Evolutionary conservation across 202 grass and related monocot genomes (phyloP), one percentile per base, ranked within the genome.

Genomic region (Cymbopogon flexuosus): DNA sequence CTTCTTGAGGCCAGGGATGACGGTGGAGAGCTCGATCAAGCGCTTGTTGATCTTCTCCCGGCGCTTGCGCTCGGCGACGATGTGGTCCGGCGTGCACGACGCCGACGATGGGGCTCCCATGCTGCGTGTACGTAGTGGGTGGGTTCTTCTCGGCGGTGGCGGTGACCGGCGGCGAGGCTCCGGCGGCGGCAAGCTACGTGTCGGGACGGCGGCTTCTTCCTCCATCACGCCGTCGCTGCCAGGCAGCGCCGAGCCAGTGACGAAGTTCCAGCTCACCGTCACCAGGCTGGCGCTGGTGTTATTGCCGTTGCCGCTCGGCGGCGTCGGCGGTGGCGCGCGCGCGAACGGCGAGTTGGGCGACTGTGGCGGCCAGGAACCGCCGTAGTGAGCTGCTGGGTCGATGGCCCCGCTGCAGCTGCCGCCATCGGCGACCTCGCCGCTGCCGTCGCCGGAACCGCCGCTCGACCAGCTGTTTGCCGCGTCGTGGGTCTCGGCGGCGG

Each of bases 1-100:
- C 90, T 97, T 97, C 30, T 91, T 93, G 24, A 93, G 88, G 49
- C 65, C 80, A 2, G 93, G 93, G 69, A 97, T 93, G 61, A 93
- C 46, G 10, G 88, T 83, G 27, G 93, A 93, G 69, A 93, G 90
- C 81, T 91, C 93, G 69, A 97, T 84, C 66, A 91, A 89, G 1
- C 79, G 84, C 57, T 87, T 71, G 61, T 93, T 97, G 84, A 97
- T 87, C 70, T 89, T 97, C 80, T 96, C 93, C 59, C 93, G 61
- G 9, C 93, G 86, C 62, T 74, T 88, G 5, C 93, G 65, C 80
- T 96, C 93, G 1, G 93, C 90, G 46, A 96, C 83, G 41, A 93
- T 83, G 82, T 96, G 93, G 21, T 96, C 93, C 22, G 83, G 90
- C 46, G 78, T 60, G 75, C 78, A 83, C 29, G 84, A 24, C 75